Percentiles rank a stretch among this genome's conserved stretches.
These are phyloP conservation scores for Aureobasidium leucospermi DNA, from an alignment of 2,329 filamentous ascomycete genomes.

Conservation along the genomic window DNA sequence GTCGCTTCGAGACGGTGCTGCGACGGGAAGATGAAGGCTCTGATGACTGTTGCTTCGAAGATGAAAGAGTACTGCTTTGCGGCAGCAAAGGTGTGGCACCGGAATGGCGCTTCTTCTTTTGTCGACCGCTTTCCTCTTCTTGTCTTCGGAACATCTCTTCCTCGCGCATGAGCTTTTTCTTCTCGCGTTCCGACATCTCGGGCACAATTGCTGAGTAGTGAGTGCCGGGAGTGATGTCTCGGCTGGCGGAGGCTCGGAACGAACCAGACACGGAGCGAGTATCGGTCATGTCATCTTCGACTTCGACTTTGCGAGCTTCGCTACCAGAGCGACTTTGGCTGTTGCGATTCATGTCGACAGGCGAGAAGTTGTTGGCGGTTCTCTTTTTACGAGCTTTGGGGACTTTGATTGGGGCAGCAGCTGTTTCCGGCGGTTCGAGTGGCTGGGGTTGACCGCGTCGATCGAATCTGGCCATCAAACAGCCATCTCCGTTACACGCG, in stretches of 20 bases:
- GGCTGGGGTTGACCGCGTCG: slow-evolving; percentile 19
- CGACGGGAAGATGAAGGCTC: slow-evolving; percentile 9
- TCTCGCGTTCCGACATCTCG: slow-evolving; percentile 55
- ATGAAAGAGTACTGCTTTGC: slow-evolving; percentile 21
- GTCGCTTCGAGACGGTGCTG: neutral
- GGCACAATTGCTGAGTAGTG: slow-evolving; percentile 41
- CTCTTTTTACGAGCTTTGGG: slow-evolving; percentile 42
- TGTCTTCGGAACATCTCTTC: slow-evolving; percentile 56
- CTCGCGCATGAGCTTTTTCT: slow-evolving; percentile 55
- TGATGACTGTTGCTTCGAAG: slow-evolving; percentile 21
- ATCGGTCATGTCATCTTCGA: slow-evolving; percentile 50
- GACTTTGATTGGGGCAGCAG: slow-evolving; percentile 25
- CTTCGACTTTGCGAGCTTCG: slow-evolving; percentile 39
- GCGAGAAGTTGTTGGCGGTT: slow-evolving; percentile 42
- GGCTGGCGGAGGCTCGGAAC: slow-evolving; percentile 45
- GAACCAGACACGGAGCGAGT: slow-evolving; percentile 52
- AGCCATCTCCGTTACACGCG: slow-evolving; percentile 53
- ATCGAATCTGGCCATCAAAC: slow-evolving; percentile 29
- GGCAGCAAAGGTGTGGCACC: slow-evolving; percentile 44
- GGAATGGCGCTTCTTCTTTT: slow-evolving; percentile 48
- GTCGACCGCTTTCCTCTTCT: slow-evolving; percentile 46
- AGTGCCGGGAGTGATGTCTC: slow-evolving; percentile 53
- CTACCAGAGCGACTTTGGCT: slow-evolving; percentile 55
- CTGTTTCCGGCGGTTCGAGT: slow-evolving; percentile 16
- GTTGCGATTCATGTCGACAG: slow-evolving; percentile 44